Conservation (phyloP, 139 green algal genomes). For the Chlorella sp. region DNA sequence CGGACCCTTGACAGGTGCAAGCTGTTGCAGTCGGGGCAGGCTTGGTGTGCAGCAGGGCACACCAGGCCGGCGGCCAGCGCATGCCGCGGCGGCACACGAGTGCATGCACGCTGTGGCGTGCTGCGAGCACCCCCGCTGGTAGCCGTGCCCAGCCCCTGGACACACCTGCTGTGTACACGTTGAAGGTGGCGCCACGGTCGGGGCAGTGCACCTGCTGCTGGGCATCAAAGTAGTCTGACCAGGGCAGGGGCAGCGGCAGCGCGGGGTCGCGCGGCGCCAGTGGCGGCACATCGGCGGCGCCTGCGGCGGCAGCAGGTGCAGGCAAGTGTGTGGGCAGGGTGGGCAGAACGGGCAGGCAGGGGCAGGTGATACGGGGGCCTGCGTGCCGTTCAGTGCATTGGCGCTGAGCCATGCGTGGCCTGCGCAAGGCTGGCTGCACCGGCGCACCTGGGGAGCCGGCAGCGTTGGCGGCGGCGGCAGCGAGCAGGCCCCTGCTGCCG, state of each 20-base stretch:
- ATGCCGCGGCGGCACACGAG: not conserved
- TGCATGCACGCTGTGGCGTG: not conserved
- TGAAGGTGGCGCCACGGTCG: slow-evolving; percentile 57
- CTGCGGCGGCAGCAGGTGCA: not conserved
- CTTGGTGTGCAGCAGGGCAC: too few relatives aligned
- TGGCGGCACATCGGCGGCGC: not conserved
- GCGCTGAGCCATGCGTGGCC: not conserved
- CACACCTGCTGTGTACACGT: slow-evolving; percentile 63
- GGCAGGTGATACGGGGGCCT: not conserved
- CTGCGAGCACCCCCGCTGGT: not conserved
- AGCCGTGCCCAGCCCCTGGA: not conserved
- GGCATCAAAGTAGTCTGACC: slow-evolving; percentile 40
- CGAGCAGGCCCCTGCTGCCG: too few relatives aligned
- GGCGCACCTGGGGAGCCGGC: too few relatives aligned
- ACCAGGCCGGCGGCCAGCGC: too few relatives aligned
- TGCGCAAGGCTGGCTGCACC: too few relatives aligned
- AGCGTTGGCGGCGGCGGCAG: too few relatives aligned
- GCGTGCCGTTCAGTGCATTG: not conserved
- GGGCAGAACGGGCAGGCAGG: not conserved
- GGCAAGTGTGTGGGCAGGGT: too few relatives aligned
- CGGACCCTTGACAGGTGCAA: too few relatives aligned
- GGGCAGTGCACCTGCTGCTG: slow-evolving; percentile 3
- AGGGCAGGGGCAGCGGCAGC: slow-evolving; percentile 19
- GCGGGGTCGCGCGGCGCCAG: not conserved
- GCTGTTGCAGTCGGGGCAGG: too few relatives aligned